A percentile compares a stretch with the other conserved stretches of the same genome.
Conservation (phyloP, 345 rosid species). For the Punica granatum region DNA sequence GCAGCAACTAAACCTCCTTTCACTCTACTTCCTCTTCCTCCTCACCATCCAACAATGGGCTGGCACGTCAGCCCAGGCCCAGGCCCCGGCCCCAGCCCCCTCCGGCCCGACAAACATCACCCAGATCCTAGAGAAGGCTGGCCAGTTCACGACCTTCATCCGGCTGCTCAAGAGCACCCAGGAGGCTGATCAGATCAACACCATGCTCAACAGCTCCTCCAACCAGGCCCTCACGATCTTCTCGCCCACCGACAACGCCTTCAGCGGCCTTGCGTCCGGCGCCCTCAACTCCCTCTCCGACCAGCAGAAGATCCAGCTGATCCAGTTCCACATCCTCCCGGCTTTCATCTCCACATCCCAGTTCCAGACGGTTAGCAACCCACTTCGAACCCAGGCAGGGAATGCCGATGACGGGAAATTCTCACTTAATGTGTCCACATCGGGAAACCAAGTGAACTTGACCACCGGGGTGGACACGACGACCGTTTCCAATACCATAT, state of each 20-base stretch:
- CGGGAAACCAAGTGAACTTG: constrained; percentile 74
- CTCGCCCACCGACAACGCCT: constrained; percentile 80
- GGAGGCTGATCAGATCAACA: constrained; percentile 63
- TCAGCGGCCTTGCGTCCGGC: constrained; percentile 56
- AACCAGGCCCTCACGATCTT: constrained; percentile 71
- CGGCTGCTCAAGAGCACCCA: constrained; percentile 57
- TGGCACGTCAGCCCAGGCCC: constrained; percentile 32
- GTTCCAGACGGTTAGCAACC: constrained; percentile 88
- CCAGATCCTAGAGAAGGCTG: constrained; percentile 64
- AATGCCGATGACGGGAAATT: constrained; percentile 43
- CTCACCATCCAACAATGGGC: constrained; percentile 17
- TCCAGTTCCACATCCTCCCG: constrained; percentile 81
- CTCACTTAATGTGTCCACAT: constrained; percentile 64
- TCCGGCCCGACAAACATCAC: constrained; percentile 66
- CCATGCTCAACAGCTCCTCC: constrained; percentile 52
- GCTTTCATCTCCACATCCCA: constrained; percentile 46
- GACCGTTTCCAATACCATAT: constrained; percentile 54
- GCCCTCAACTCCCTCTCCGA: constrained; percentile 58
- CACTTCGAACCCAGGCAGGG: constrained; percentile 83
- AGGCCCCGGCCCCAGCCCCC: constrained; percentile 32
- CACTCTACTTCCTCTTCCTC: constrained; percentile 21
- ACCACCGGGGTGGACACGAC: constrained; percentile 67
- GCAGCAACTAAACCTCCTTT: constrained; percentile 24
- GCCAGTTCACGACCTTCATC: constrained; percentile 62
- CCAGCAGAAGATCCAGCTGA: constrained; percentile 59